Conservation (phyloP, 2,329 filamentous ascomycete species). For the Xylaria sp. region DNA sequence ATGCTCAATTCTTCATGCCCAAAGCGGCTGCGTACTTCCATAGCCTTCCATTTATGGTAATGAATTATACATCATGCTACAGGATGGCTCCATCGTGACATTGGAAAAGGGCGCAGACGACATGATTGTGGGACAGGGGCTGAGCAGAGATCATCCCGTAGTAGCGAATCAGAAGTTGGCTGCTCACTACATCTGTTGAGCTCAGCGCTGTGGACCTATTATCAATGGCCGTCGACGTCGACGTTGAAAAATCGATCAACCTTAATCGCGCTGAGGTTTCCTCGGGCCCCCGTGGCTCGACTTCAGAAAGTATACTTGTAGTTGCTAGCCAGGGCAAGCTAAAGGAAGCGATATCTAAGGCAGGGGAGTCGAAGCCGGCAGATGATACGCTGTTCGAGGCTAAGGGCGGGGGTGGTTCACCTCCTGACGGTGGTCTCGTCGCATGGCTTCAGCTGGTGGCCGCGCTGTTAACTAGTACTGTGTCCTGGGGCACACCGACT, state of each 20-base stretch:
- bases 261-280: not conserved
- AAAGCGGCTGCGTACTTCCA: not conserved
- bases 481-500: conserved; percentile 63
- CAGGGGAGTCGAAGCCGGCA: not conserved
- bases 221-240: not conserved
- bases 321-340: not conserved
- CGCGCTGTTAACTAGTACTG: conserved; percentile 57
- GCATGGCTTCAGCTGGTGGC: conserved; percentile 65
- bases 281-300: not conserved
- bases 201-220: not conserved
- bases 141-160: not conserved
- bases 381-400: not conserved
- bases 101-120: conserved; percentile 19
- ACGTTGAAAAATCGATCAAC: conserved; percentile 8
- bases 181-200: too few species aligned
- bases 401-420: conserved; percentile 22
- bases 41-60: conserved; percentile 1
- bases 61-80: not conserved
- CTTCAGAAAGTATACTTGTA: not conserved
- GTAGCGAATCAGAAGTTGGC: not conserved
- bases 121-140: not conserved
- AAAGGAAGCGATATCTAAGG: not conserved
- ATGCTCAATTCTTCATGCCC: not conserved
- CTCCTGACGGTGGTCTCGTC: conserved; percentile 58
- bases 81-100: not conserved